Evolutionary conservation across 441 rosid genomes (phyloP), one percentile per base, ranked within the genome.

Genomic region (Jatropha podagrica): DNA sequence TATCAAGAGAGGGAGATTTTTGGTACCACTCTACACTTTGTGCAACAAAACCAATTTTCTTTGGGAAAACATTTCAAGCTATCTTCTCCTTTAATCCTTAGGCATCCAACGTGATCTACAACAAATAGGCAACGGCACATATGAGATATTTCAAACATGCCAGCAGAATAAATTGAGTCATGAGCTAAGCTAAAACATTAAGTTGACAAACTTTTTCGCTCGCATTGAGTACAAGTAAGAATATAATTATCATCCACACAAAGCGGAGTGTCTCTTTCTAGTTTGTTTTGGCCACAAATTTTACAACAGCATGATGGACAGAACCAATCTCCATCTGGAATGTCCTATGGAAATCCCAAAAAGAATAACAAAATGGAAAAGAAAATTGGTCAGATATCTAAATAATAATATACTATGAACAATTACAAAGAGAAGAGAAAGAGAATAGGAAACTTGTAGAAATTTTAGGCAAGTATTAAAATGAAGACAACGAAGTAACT

Each of bases 281-380:
- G 72, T 74, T 80, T 59, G 65, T 70, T 68, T 68, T 79, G 78
- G 60, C 87, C 83, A 70, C 97, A 94, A n/a, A 87, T 80, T 18
- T 75, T 76, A n/a, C 97, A 92, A 44, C 88, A 78, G 72, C 98
- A 94, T 8, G 93, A 85, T 3, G 92, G 86, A 64, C 97, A 92
- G 79, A 90, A 89, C 97, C 98, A 91, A 14, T 87, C 83, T n/a
- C 93, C 98, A 7, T 76, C 70, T 0, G 93, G 97, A 59, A 91
- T 51, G 68, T 52, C 87, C 73, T 81, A 41, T 15, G 82, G 49
- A 48, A 86, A 87, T 23, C 85, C 79, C 44, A 64, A 73, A 48
- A 10, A 26, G 12, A 37, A 11, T 17, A 65, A 62, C 27, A 72
- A 13, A 54, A 44, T 14, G 4, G 44, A 10, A 44, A 52, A 17